Conservation (phyloP, 1,284 basidiomycete species). For the Mycosarcoma mackinlayi region DNA sequence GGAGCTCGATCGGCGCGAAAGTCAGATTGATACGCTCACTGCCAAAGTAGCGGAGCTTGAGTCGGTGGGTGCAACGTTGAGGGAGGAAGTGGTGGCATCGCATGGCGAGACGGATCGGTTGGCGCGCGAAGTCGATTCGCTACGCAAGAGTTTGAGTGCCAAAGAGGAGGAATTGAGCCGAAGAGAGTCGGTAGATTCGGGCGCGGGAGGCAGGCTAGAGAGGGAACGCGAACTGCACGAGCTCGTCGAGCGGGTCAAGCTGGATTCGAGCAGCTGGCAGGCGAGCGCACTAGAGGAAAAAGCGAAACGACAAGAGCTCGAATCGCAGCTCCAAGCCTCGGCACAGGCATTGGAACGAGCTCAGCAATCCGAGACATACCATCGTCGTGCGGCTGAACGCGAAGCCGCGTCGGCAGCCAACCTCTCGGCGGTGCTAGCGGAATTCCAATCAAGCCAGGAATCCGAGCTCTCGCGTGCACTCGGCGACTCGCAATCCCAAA, state of each 20-base stretch:
- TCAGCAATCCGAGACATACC: slow-evolving; percentile 66
- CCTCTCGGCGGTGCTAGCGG: slow-evolving; percentile 89
- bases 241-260: slow-evolving; percentile 44
- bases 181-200: neutral
- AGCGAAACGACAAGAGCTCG: slow-evolving; percentile 69
- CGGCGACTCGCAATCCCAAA: slow-evolving; percentile 80
- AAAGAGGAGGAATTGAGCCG: neutral
- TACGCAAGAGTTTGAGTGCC: slow-evolving; percentile 19
- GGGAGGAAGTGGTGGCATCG: slow-evolving; percentile 46
- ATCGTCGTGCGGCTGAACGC: slow-evolving; percentile 74
- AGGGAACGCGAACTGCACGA: slow-evolving; percentile 52
- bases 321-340: slow-evolving; percentile 75
- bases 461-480: slow-evolving; percentile 77
- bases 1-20: slow-evolving; percentile 64
- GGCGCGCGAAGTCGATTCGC: slow-evolving; percentile 36
- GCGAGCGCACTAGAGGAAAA: slow-evolving; percentile 45
- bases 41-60: slow-evolving; percentile 17
- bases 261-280: slow-evolving; percentile 53
- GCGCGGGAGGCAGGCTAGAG: neutral
- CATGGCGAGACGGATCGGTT: slow-evolving; percentile 51
- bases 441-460: slow-evolving; percentile 83
- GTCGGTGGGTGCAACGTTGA: slow-evolving; percentile 7
- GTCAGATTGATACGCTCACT: slow-evolving; percentile 61
- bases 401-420: slow-evolving; percentile 84
- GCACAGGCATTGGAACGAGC: slow-evolving; percentile 67